phyloP scores from a whole-genome alignment of 495 filamentous ascomycete species.

The Penicillium chermesinum region DNA sequence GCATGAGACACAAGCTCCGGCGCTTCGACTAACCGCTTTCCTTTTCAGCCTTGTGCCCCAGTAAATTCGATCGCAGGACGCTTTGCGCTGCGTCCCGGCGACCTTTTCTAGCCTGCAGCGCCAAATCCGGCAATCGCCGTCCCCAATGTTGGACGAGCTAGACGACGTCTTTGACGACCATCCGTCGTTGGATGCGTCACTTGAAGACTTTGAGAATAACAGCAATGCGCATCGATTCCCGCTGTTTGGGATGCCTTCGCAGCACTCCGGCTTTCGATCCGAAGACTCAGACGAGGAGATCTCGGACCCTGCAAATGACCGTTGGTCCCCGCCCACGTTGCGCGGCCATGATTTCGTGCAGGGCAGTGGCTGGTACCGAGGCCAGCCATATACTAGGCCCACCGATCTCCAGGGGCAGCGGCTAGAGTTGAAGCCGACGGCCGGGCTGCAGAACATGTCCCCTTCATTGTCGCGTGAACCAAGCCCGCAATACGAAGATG shows the following conservation, averaged over 20 bases:
- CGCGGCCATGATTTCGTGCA: constrained; percentile 44
- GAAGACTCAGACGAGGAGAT: constrained; percentile 50
- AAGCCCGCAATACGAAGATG: constrained; percentile 54
- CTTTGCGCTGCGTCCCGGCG: constrained; percentile 20
- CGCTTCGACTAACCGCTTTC: constrained; percentile 20
- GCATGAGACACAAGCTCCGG: constrained; percentile 8
- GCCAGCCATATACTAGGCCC: constrained; percentile 45
- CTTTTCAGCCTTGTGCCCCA: constrained; percentile 1
- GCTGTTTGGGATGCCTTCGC: constrained; percentile 58
- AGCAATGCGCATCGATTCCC: constrained; percentile 49
- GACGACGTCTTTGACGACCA: constrained; percentile 59
- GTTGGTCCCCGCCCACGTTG: constrained; percentile 58
- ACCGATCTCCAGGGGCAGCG: constrained; percentile 22
- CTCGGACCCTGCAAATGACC: constrained; percentile 36
- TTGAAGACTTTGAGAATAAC: constrained; percentile 69
- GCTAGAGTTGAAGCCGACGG: constrained; percentile 38
- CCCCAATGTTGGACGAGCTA: constrained; percentile 45
- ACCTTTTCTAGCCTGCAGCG: constrained; percentile 17
- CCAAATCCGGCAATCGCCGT: constrained; percentile 30
- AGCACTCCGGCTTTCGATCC: constrained; percentile 73
- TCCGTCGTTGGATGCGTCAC: constrained; percentile 64
- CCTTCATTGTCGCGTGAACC: constrained; percentile 48
- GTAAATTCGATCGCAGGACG: constrained; percentile 8
- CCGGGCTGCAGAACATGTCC: constrained; percentile 34
- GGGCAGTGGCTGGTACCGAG: constrained; percentile 58